Evolutionary conservation across 306 rosid species (phyloP).

Genomic region (Lathyrus aphaca): DNA sequence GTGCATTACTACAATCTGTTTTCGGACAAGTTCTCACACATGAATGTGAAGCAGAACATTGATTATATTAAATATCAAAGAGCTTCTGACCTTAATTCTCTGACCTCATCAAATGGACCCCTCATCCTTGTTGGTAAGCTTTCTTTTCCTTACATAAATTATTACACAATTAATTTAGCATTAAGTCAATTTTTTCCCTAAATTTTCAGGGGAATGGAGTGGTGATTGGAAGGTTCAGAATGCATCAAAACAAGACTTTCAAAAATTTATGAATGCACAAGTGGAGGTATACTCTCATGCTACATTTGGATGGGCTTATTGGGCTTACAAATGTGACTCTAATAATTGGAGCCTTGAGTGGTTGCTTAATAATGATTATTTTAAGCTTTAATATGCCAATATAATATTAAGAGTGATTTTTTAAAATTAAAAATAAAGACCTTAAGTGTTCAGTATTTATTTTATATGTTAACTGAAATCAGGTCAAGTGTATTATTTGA

Average conservation of each 20-base stretch:
- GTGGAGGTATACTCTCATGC: conserved; percentile 54
- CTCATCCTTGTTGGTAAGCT: conserved; percentile 60
- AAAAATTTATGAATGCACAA: conserved; percentile 45
- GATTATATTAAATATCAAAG: conserved; percentile 47
- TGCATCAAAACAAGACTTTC: conserved; percentile 50
- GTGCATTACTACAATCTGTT: conserved; percentile 65
- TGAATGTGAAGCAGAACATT: conserved; percentile 51
- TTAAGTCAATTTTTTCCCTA: too few species aligned
- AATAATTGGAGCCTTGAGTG: conserved; percentile 58
- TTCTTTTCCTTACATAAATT: background rate
- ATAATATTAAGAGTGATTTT: background rate
- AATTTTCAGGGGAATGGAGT: conserved; percentile 57
- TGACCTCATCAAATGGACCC: conserved; percentile 58
- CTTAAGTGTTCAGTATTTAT: background rate
- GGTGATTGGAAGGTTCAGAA: conserved; percentile 45
- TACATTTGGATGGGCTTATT: conserved; percentile 69
- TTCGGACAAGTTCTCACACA: conserved; percentile 38
- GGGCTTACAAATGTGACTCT: conserved; percentile 56
- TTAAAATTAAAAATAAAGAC: background rate
- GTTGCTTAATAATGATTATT: conserved; percentile 52
- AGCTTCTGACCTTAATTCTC: conserved; percentile 47
- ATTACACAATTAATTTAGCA: background rate
- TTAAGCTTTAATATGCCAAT: conserved; percentile 15
- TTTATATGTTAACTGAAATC: background rate
- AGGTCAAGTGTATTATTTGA: background rate